Percentiles rank a stretch among this genome's conserved stretches.
Conservation (phyloP, 2,329 filamentous ascomycete species). For the Cladophialophora yegresii region DNA sequence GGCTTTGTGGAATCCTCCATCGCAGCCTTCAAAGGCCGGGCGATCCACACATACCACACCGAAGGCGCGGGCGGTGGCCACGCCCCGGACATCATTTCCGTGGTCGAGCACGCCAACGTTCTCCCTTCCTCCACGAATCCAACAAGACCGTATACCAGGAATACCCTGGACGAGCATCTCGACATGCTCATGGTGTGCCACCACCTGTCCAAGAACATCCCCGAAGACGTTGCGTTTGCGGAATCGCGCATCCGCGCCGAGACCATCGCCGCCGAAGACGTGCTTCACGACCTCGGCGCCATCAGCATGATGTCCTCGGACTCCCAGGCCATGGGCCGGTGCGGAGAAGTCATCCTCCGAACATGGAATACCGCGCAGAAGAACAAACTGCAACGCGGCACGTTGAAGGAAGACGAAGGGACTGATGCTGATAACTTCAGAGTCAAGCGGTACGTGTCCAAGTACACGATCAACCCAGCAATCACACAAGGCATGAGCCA, state of each 20-base stretch:
- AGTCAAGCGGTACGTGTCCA: conserved; percentile 89
- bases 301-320: conserved; percentile 98
- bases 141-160: conserved; percentile 83
- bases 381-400: conserved; percentile 84
- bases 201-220: conserved; percentile 86
- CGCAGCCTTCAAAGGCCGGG: conserved; percentile 77
- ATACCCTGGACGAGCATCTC: conserved; percentile 93
- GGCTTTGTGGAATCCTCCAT: conserved; percentile 96
- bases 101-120: conserved; percentile 86
- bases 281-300: conserved; percentile 89
- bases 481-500: conserved; percentile 88
- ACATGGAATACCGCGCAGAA: conserved; percentile 98
- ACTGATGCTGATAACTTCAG: conserved; percentile 85
- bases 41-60: conserved; percentile 96
- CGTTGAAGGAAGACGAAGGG: conserved; percentile 73
- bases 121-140: conserved; percentile 90
- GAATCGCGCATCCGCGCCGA: conserved; percentile 92
- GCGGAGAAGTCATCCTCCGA: conserved; percentile 86
- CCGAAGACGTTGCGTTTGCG: conserved; percentile 93
- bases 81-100: conserved; percentile 91
- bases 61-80: conserved; percentile 94
- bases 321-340: conserved; percentile 94
- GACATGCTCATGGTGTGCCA: conserved; percentile 99
- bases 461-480: conserved; percentile 95
- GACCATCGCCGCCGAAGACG: conserved; percentile 95